Evolutionary conservation across 2,329 filamentous ascomycete species (phyloP).

Genomic region (Calonectria pauciramosa): DNA sequence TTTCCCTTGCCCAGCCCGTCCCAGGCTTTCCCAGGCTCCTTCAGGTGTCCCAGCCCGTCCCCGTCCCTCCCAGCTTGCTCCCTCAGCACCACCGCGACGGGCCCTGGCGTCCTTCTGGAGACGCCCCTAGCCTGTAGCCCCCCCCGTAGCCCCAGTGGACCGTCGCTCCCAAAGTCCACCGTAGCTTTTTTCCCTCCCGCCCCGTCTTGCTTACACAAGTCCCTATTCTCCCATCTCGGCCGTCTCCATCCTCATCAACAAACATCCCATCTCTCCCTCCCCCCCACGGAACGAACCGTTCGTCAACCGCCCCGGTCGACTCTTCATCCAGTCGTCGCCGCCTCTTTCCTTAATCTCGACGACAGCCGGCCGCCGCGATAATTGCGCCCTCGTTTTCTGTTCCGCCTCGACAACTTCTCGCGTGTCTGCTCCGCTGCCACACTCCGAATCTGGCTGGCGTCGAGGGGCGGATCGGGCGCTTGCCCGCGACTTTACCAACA

Average conservation of each 20-base stretch:
- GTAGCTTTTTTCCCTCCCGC: conserved; percentile 47
- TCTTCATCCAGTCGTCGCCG: conserved; percentile 26
- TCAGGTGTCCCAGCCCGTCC: conserved; percentile 1
- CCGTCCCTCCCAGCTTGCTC: conserved; percentile 27
- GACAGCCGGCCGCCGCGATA: conserved; percentile 41
- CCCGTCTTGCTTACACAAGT: conserved; percentile 49
- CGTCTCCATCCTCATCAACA: conserved; percentile 37
- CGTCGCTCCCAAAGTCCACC: conserved; percentile 42
- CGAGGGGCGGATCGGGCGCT: conserved; percentile 54
- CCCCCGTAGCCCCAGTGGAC: conserved; percentile 24
- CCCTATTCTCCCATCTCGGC: conserved; percentile 37
- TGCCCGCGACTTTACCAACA: conserved; percentile 54
- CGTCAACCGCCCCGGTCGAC: conserved; percentile 38
- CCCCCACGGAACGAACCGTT: conserved; percentile 36
- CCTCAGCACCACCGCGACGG: conserved; percentile 16
- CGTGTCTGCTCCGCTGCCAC: conserved; percentile 31
- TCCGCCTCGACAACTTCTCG: conserved; percentile 26
- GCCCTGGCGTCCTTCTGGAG: conserved; percentile 21
- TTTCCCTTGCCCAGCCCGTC: conserved; percentile 45
- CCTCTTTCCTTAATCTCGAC: conserved; percentile 24
- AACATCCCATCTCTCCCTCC: conserved; percentile 33
- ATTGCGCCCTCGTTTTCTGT: conserved; percentile 41
- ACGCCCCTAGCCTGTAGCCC: conserved; percentile 21
- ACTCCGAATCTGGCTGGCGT: conserved; percentile 53
- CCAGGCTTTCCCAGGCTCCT: conserved; percentile 35